Conservation (phyloP, 805 yeast species). For the Candida sakaeoensis region DNA sequence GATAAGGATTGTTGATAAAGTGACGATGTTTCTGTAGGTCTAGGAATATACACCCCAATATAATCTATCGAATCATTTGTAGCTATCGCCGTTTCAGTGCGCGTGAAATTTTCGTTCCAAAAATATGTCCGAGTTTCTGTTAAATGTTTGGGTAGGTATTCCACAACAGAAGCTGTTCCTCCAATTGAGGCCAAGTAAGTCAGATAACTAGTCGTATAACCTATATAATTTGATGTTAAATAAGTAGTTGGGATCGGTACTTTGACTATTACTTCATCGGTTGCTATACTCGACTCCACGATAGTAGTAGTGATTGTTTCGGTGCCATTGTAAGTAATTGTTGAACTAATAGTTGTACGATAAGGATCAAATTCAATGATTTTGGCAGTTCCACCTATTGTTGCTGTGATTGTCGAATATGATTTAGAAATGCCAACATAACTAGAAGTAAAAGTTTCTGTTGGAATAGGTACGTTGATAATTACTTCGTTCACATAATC, state of each 20-base stretch:
- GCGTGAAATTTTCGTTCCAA: not conserved
- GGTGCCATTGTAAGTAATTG: conserved; percentile 11
- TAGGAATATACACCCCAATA: not conserved
- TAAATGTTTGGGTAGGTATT: not conserved
- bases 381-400: conserved; percentile 16
- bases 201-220: not conserved
- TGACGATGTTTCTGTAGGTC: too few relatives aligned
- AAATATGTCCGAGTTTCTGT: not conserved
- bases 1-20: too few relatives aligned
- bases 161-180: conserved; percentile 1
- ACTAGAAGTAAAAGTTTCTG: conserved; percentile 14
- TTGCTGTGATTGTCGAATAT: conserved; percentile 14
- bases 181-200: not conserved
- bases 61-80: not conserved
- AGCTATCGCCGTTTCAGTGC: not conserved
- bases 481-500: conserved; percentile 9
- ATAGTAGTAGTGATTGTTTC: conserved; percentile 12
- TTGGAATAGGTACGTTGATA: conserved; percentile 17
- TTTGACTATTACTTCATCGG: conserved; percentile 4
- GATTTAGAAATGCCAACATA: conserved; percentile 11
- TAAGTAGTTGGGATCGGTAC: not conserved
- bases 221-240: not conserved
- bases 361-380: conserved; percentile 10
- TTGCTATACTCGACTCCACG: conserved; percentile 7
- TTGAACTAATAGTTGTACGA: not conserved